Base-by-base conservation (phyloP, 176 grass and related monocot genomes). In the Avena eriantha region DNA sequence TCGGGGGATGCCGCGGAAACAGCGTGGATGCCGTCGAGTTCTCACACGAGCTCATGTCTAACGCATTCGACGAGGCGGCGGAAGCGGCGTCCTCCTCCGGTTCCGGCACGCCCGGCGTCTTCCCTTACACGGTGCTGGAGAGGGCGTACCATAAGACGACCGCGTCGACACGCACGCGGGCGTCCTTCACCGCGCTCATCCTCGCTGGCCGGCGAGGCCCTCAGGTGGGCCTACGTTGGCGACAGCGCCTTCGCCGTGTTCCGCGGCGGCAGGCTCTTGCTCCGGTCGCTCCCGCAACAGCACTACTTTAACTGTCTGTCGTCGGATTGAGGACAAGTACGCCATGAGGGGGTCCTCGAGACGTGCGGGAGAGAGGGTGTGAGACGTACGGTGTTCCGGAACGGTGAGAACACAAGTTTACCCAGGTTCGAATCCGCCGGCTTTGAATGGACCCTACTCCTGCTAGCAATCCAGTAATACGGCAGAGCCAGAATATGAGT, bases 181-280 rank as follows among this genome's bases (percentile, higher is more conserved):
- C 58, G 57, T 77, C 19, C 14, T 89, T 83, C 8, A 85, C 88
- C 48, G 88, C 59, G 35, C 48, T 49, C 12, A 23, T 89, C 88
- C 18, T 85, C 83, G 77, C 48, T 89, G 48, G 67, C 33, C 41
- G 82, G 88, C 69, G 0, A 26, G 34, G 0, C 36, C 1, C 88
- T 89, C 47, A 33, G 8, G 13, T 89, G 82, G 82, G 88, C 83
- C 16, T 88, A 67, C 63, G 24, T 92, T n/a, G 90, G 90, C 41
- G 86, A 88, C 66, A 88, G 90, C 60, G 78, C 31, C 23, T 82
- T 85, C 72, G 60, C 21, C 0, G 82, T 92, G 54, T 48, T 92
- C 50, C 78, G 90, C 54, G 70, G 16, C 63, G 71, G 78, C 13
- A 39, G 8, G 53, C 5, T 81, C 59, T 6, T 91, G 1, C 1